Percentiles rank a stretch among this genome's conserved stretches.
Conservation (phyloP, 495 filamentous ascomycete species). For the Zalerion maritima region DNA sequence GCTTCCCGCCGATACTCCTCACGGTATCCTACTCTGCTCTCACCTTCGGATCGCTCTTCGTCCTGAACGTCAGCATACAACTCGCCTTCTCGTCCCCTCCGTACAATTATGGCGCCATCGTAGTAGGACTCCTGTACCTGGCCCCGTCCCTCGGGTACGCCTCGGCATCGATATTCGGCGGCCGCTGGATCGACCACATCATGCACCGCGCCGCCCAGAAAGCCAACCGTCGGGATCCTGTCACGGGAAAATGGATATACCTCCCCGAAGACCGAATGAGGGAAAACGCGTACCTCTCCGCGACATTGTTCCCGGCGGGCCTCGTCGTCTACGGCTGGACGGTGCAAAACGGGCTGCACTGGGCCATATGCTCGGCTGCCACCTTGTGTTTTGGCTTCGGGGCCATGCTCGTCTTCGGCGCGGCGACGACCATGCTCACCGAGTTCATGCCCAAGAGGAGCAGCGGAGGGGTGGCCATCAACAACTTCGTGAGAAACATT, state of each 20-base stretch:
- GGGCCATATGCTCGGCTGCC: constrained; percentile 44
- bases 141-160: constrained; percentile 71
- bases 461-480: constrained; percentile 66
- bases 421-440: constrained; percentile 67
- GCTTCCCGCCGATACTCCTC: constrained; percentile 63
- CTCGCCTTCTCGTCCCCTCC: constrained; percentile 56
- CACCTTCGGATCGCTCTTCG: constrained; percentile 68
- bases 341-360: constrained; percentile 23
- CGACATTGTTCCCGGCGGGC: constrained; percentile 58
- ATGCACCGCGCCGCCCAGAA: constrained; percentile 70
- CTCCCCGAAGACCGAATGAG: constrained; percentile 79
- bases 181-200: constrained; percentile 76
- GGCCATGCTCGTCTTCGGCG: constrained; percentile 75
- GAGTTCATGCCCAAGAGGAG: constrained; percentile 78
- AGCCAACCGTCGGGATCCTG: constrained; percentile 57
- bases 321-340: constrained; percentile 48
- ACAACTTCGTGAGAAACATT: constrained; percentile 79
- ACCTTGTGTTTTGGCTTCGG: constrained; percentile 85
- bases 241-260: constrained; percentile 51
- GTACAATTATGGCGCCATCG: constrained; percentile 59
- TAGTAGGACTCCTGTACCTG: constrained; percentile 72
- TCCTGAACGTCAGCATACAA: constrained; percentile 78
- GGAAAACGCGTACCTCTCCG: constrained; percentile 78
- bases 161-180: constrained; percentile 55
- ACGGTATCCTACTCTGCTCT: constrained; percentile 73